Base-by-base conservation (phyloP, 345 rosid genomes). In the Rhizophora mangle region DNA sequence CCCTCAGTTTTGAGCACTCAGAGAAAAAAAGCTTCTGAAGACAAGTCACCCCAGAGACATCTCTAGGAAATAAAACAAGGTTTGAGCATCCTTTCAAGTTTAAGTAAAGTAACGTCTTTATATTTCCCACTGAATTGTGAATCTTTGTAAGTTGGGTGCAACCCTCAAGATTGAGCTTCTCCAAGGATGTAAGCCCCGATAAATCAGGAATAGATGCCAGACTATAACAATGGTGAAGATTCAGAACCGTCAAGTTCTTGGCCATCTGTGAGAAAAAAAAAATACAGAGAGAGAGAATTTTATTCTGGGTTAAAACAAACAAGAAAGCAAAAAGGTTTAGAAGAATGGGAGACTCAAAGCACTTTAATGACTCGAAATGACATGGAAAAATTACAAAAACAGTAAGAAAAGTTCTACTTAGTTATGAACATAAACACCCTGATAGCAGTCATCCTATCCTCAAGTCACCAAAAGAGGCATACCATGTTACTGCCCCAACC, bases 161-260 rank as follows among this genome's bases (percentile, higher is more conserved):
- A 21, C 60, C 39, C 61, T 74, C 70, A 22, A 84, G 82, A 20
- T 74, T 70, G 62, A 84, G 76, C 74, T 79, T 87, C 74, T 81
- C 81, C 79, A 87, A 70, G 26, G 16, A 54, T 46, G 46, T 46
- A 56, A 60, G 65, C 58, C 70, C 58, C 19, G 83, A 82, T 69
- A 87, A 71, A 73, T 84, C 81, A 60, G 90, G 87, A 63, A 82
- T 60, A 55, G 60, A 60, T 36, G 65, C 69, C 29, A 86, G 82
- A 32, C 73, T 27, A 19, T 65, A 29, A 72, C 90, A 86, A 36
- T 36, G 34, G 21, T 19, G 63, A 32, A 86, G 83, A 70, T 82
- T 78, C 77, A 86, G 21, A 70, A 80, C 81, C 72, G 52, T 75
- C 81, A 86, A 77, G 58, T 72, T 84, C 70, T 79, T 64, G 21